A percentile compares a stretch with the other conserved stretches of the same genome.
Evolutionary conservation across 768 basidiomycete species (phyloP).

Genomic region (Rhizopogon salebrosus): DNA sequence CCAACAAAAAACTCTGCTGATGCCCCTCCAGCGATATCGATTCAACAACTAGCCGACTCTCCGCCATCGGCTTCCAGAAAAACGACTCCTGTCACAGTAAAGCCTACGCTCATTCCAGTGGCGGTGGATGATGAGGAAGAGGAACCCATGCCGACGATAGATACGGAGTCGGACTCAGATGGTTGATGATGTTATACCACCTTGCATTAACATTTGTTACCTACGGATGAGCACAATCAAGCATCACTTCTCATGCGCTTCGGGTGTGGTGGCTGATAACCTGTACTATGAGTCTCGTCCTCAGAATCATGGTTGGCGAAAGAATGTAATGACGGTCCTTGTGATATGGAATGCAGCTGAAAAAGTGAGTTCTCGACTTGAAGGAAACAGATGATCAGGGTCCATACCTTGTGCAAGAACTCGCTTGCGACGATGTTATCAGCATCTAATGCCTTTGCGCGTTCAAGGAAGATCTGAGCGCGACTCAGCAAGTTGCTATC

Average conservation of each 20-base stretch:
- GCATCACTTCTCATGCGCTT: background rate
- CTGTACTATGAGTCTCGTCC: background rate
- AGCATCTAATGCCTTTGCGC: slow-evolving; percentile 55
- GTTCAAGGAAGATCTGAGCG: slow-evolving; percentile 60
- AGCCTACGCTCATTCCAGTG: slow-evolving; percentile 7
- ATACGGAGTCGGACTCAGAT: slow-evolving; percentile 79
- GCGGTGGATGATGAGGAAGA: slow-evolving; percentile 46
- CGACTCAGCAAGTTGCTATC: slow-evolving; percentile 41
- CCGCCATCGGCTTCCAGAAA: background rate
- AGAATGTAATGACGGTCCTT: slow-evolving; percentile 5
- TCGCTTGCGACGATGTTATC: slow-evolving; percentile 46
- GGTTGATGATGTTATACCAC: background rate
- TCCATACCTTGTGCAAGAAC: slow-evolving; percentile 50
- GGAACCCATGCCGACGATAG: slow-evolving; percentile 71
- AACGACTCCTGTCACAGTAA: background rate
- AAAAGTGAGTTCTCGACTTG: background rate
- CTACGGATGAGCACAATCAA: background rate
- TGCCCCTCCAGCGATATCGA: background rate
- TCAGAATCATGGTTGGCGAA: background rate
- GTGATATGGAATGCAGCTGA: slow-evolving; percentile 16
- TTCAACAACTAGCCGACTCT: background rate
- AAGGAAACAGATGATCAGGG: slow-evolving; percentile 7
- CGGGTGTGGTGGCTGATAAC: slow-evolving; percentile 4
- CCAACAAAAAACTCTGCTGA: background rate
- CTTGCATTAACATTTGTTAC: background rate